These are phyloP conservation scores for Medicago truncatula DNA, from an alignment of 306 rosid species.

Conservation along the genomic window MtrunA17r5.0-ANR NC_053042.1:53884001-53884500, in stretches of 20 bases:
- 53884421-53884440: constrained; percentile 55
- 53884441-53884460: constrained; percentile 87
- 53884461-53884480: constrained; percentile 90
- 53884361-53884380: constrained; percentile 40
- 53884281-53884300: constrained; percentile 74
- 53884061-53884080: constrained; percentile 73
- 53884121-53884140: constrained; percentile 15
- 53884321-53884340: constrained; percentile 81
- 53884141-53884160: constrained; percentile 48
- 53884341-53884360: constrained; percentile 62
- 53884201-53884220: constrained; percentile 51
- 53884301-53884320: constrained; percentile 77
- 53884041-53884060: constrained; percentile 85
- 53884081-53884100: constrained; percentile 80
- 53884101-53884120: constrained; percentile 65
- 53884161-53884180: constrained; percentile 51
- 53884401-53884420: neutral
- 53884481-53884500: constrained; percentile 87
- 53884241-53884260: constrained; percentile 86
- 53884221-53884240: constrained; percentile 89
- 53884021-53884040: constrained; percentile 84
- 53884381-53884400: neutral
- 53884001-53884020: constrained; percentile 85
- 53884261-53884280: constrained; percentile 79
- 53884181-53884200: constrained; percentile 43